These are phyloP conservation scores for Termitomyces sp. DNA, from an alignment of 768 basidiomycete genomes.

Conservation along the genomic window DNA sequence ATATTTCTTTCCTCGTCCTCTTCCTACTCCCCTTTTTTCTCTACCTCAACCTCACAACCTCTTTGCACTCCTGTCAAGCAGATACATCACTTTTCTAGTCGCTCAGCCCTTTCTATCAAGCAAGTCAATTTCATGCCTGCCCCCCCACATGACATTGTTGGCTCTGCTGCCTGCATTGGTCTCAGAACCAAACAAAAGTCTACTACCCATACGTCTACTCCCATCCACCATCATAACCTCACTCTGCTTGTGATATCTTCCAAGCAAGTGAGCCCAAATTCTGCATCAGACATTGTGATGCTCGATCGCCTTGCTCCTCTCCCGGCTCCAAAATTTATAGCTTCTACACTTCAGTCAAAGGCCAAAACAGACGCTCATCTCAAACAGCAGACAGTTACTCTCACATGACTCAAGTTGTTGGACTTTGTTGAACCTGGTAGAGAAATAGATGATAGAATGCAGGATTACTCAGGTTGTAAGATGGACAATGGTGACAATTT, in stretches of 20 bases:
- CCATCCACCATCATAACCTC: conserved; percentile 44
- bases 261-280: conserved; percentile 20
- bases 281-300: conserved; percentile 28
- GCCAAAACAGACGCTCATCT: conserved; percentile 48
- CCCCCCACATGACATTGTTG: conserved; percentile 15
- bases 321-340: conserved; percentile 42
- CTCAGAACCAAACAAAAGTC: conserved; percentile 67
- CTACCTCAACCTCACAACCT: conserved; percentile 39
- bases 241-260: conserved; percentile 44
- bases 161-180: conserved; percentile 25
- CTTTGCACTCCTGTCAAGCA: conserved; percentile 61
- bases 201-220: conserved; percentile 42
- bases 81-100: conserved; percentile 29
- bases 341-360: conserved; percentile 44
- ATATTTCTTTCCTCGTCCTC: conserved; percentile 51
- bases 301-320: conserved; percentile 55
- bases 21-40: conserved; percentile 34
- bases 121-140: conserved; percentile 24
- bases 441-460: conserved; percentile 31
- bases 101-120: conserved; percentile 34
- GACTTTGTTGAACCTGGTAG: conserved; percentile 45
- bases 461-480: conserved; percentile 50
- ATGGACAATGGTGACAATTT: conserved; percentile 34
- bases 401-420: conserved; percentile 55
- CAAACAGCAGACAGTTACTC: conserved; percentile 52